Base-by-base conservation (phyloP, 2,329 filamentous ascomycete genomes). In the Lasiodiplodia gonubiensis region DNA sequence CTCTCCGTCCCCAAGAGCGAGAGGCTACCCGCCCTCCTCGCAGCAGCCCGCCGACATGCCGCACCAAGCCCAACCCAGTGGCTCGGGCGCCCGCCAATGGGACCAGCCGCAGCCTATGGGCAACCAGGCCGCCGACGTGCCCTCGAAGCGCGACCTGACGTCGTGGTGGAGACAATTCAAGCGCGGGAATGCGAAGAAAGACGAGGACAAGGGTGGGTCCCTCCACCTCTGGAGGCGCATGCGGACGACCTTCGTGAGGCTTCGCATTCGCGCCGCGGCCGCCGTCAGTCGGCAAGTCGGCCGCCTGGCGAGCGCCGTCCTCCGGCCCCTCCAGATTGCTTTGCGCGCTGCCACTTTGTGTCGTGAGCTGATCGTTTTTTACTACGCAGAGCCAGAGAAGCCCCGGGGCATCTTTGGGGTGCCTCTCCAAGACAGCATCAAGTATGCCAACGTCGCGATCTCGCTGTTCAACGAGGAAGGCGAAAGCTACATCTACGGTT, bases 161-260 rank as follows among this genome's bases (percentile, higher is more conserved):
- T 96, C 92, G 69, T 99, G 95, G 95, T 98, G 95, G 95, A 97
- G 93, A 81, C 89, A 90, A 74, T 98, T 99, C 82, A 80, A 95
- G 82, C 87, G 80, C 68, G 79, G 91, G 65, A 85, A 85, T 70
- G 82, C 85, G 64, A 87, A 88, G 75, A 87, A 86, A 74, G 85
- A 87, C 70, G 88, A 89, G 70, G 84, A 86, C 68, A 88, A 88
- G 85, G 86, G 87, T 88, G 55, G 48, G 55, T 67, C 54, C 48
- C 37, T 67, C 65, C 54, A 30, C 35, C 42, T 66, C 52, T 66
- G 64, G 52, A 63, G 59, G 59, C 59, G 59, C 59, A 35, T 63
- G 59, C 59, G 59, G 59, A 63, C 59, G 46, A 66, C 64, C 25
- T 57, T 66, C 30, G 64, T 57, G 39, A 55, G 64, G 52, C 53